Conservation (phyloP, 2,329 filamentous ascomycete species). For the Colletotrichum sojae region DNA sequence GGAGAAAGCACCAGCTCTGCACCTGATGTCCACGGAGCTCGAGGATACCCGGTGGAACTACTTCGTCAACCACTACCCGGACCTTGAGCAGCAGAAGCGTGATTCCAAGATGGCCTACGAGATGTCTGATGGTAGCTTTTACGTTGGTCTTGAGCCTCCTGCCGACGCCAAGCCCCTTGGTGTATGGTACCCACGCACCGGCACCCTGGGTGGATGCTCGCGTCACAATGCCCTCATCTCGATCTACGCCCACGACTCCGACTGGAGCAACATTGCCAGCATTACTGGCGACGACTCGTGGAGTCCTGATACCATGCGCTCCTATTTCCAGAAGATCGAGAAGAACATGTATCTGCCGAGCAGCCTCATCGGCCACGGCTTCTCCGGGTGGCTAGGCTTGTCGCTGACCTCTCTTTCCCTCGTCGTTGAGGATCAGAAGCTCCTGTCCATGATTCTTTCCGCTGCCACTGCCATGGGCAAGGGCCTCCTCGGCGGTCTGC, state of each 20-base stretch:
- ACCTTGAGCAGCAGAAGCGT: constrained; percentile 60
- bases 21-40: constrained; percentile 38
- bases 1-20: constrained; percentile 29
- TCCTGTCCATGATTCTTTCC: constrained; percentile 44
- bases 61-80: constrained; percentile 67
- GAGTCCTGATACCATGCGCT: constrained; percentile 70
- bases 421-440: constrained; percentile 33
- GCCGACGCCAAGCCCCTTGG: constrained; percentile 44
- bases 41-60: constrained; percentile 39
- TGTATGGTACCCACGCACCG: constrained; percentile 59
- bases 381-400: constrained; percentile 63
- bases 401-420: constrained; percentile 30
- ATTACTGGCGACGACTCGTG: constrained; percentile 74
- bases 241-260: constrained; percentile 70
- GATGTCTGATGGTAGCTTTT: constrained; percentile 53
- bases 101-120: constrained; percentile 64
- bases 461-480: constrained; percentile 48
- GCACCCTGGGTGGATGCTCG: constrained; percentile 64
- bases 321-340: constrained; percentile 71
- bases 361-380: constrained; percentile 61
- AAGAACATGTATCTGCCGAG: constrained; percentile 64
- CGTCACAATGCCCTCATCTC: constrained; percentile 73
- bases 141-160: constrained; percentile 43
- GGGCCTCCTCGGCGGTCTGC: constrained; percentile 38
- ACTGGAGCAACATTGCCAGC: constrained; percentile 70